Base-by-base conservation (phyloP, 371 early-diverging fungal genomes). In the Blakeslea trispora region DNA sequence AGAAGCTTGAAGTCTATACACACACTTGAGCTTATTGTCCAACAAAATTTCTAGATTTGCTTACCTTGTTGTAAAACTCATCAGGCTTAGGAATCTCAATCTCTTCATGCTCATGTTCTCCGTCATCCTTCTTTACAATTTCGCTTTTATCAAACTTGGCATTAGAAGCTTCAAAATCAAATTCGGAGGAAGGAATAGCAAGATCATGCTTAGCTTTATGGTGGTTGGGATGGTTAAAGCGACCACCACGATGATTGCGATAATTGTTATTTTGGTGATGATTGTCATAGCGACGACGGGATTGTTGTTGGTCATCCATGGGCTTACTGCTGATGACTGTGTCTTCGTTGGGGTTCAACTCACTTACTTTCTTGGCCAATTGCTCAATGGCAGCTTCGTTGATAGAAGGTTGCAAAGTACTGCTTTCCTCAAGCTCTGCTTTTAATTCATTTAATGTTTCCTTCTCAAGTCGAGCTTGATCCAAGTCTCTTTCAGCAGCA, bases 111-210 rank as follows among this genome's bases (percentile, higher is more conserved):
- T 69, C 75, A 44, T 46, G 42, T 42, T 71, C 79, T 3, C 63
- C 72, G n/a, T 45, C 53, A 14, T 64, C 53, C 41, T 69, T 62
- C 64, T 89, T 82, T 31, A 81, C 73, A 40, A 92, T 66, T 24
- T 92, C 89, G 14, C 84, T 81, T 71, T 94, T 93, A 71, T 95
- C 83, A 68, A 95, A 93, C 71, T 96, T 94, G 31, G 95, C 94
- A 65, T 96, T 97, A 21, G 93, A 81, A 2, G 87, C 81, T 69
- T 94, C 95, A 76, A 98, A 97, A 67, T 98, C 95, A 69, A 94
- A 98, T 59, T 96, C 97, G 3, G 89, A 85, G 45, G 86, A 77
- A 22, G 97, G 96, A 39, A 96, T 81, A 40, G 77, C 71, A 15
- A 87, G 69, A 24, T 80, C 80, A 31, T 66, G 59, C 47, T 66